A percentile compares a stretch with the other conserved stretches of the same genome.
Conservation (phyloP, 1,284 basidiomycete species). For the Melampsora abietis-canadensis region DNA sequence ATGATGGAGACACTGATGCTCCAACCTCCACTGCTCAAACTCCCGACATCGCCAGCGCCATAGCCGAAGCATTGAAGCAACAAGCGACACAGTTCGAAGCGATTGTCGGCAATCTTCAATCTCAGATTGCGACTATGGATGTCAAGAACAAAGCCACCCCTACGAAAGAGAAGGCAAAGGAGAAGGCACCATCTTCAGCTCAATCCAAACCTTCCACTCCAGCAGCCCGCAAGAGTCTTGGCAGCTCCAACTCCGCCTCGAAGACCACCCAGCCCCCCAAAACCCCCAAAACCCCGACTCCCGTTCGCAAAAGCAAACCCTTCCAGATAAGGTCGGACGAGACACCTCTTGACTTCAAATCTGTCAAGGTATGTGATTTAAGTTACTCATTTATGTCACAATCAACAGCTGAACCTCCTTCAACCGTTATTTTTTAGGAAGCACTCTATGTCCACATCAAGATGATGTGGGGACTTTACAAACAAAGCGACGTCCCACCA, state of each 20-base stretch:
- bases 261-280: background rate
- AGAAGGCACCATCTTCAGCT: background rate
- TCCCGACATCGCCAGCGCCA: background rate
- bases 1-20: background rate
- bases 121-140: background rate
- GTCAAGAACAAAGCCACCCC: background rate
- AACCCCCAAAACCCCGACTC: background rate
- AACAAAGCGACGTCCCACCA: conserved; percentile 13
- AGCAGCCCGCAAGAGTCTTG: background rate
- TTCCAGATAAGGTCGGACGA: background rate
- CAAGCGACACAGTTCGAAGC: background rate
- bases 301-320: background rate
- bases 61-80: background rate
- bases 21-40: background rate
- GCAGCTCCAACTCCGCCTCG: background rate
- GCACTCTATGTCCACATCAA: conserved; percentile 37
- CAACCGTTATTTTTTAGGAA: conserved; percentile 6
- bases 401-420: background rate
- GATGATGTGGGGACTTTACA: conserved; percentile 36
- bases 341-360: background rate
- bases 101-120: background rate
- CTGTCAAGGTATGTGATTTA: conserved; percentile 1
- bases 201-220: background rate
- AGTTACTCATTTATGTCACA: background rate
- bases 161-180: background rate